Conservation (phyloP, 805 yeast species). For the Candida piceae region DNA sequence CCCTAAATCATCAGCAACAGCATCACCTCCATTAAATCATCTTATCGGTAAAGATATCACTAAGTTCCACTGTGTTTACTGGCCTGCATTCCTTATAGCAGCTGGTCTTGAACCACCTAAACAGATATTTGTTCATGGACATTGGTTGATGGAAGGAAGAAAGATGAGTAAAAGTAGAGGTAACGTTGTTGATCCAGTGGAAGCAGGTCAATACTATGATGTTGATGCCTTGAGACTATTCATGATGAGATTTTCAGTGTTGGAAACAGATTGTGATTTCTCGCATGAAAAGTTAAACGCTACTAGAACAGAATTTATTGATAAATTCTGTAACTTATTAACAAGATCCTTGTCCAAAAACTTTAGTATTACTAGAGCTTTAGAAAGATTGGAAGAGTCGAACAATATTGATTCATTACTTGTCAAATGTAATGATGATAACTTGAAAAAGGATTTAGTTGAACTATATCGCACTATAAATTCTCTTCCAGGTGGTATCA, state of each 20-base stretch:
- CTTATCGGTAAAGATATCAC: slow-evolving; percentile 88
- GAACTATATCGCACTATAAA: slow-evolving; percentile 32
- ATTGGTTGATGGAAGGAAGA: slow-evolving; percentile 84
- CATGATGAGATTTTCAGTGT: slow-evolving; percentile 66
- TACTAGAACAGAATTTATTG: slow-evolving; percentile 62
- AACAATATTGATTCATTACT: slow-evolving; percentile 25
- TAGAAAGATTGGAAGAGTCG: slow-evolving; percentile 19
- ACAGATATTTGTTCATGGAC: slow-evolving; percentile 83
- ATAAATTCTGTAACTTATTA: slow-evolving; percentile 77
- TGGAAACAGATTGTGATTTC: slow-evolving; percentile 78
- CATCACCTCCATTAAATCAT: slow-evolving; percentile 44
- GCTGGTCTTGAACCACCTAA: slow-evolving; percentile 67
- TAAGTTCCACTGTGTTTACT: slow-evolving; percentile 83
- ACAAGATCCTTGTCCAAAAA: slow-evolving; percentile 69
- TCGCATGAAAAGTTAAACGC: slow-evolving; percentile 48
- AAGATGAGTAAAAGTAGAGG: slow-evolving; percentile 94
- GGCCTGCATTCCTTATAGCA: slow-evolving; percentile 91
- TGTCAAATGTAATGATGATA: slow-evolving; percentile 6
- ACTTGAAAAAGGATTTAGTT: slow-evolving; percentile 13
- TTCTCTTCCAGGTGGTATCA: slow-evolving; percentile 34
- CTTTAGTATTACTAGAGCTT: slow-evolving; percentile 52
- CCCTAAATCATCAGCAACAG: slow-evolving; percentile 28
- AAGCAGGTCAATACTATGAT: slow-evolving; percentile 58
- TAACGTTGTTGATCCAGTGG: slow-evolving; percentile 88
- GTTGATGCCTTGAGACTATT: slow-evolving; percentile 71